Evolutionary conservation across 352 stramenopile genomes (phyloP).

Genomic region (Phytophthora foliorum): DNA sequence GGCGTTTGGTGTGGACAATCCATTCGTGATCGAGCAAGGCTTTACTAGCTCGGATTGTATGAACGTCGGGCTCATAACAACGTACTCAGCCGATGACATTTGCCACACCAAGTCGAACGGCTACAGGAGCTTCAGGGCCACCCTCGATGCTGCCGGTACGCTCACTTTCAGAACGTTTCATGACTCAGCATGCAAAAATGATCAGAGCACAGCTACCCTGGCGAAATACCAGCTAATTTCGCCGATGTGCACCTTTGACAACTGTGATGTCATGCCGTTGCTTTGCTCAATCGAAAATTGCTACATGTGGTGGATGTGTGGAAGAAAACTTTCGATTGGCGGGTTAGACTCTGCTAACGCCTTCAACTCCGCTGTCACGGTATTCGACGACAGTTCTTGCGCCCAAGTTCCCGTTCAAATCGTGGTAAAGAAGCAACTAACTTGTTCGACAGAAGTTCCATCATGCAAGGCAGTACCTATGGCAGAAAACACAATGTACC

Average conservation of each 20-base stretch:
- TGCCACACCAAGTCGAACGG: background rate
- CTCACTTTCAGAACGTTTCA: constrained; percentile 2
- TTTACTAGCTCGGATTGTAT: background rate
- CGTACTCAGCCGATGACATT: constrained; percentile 1
- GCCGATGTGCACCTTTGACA: background rate
- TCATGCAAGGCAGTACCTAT: background rate
- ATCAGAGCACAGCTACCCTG: background rate
- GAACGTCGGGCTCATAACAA: background rate
- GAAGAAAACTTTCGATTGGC: constrained; percentile 2
- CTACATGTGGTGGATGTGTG: background rate
- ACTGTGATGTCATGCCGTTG: background rate
- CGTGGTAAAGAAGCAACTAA: constrained; percentile 1
- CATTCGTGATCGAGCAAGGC: constrained; percentile 7
- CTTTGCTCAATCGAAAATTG: background rate
- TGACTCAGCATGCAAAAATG: background rate
- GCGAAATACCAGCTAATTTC: background rate
- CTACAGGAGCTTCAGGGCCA: background rate
- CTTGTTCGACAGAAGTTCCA: background rate
- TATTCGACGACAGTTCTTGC: background rate
- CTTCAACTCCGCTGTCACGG: background rate
- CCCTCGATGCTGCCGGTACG: background rate
- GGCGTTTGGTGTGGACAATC: constrained; percentile 1
- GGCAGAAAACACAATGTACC: constrained; percentile 2
- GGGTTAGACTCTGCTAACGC: background rate
- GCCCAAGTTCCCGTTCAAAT: constrained; percentile 1